phyloP scores from a whole-genome alignment of 192 early-diverging fungal species.

The Allomyces macrogynus region DNA sequence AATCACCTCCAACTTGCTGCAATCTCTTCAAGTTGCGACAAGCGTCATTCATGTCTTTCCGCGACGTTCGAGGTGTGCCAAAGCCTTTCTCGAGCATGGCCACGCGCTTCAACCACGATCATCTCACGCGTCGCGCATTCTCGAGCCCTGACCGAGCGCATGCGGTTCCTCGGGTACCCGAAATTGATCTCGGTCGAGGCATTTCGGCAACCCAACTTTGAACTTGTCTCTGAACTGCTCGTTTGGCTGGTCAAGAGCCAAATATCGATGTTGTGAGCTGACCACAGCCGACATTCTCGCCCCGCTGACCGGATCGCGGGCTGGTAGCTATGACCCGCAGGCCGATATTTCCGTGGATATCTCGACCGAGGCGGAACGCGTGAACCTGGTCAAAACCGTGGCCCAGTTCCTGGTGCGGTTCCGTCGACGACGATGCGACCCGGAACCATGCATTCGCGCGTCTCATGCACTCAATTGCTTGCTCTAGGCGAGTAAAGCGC shows the following conservation, averaged over 20 bases:
- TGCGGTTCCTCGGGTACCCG: slow-evolving; percentile 26
- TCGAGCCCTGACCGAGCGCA: slow-evolving; percentile 24
- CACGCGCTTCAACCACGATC: too few species aligned
- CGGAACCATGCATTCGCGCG: not conserved
- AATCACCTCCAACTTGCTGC: too few species aligned
- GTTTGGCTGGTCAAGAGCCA: slow-evolving; percentile 32
- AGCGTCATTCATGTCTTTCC: too few species aligned
- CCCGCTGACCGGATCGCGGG: too few species aligned
- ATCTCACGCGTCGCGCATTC: too few species aligned
- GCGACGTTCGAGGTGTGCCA: too few species aligned
- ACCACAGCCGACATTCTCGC: too few species aligned
- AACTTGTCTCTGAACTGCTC: slow-evolving; percentile 21
- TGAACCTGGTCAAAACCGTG: slow-evolving; percentile 26
- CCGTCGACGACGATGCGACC: too few species aligned
- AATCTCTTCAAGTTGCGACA: too few species aligned
- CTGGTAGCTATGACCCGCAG: too few species aligned
- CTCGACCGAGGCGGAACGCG: slow-evolving; percentile 20
- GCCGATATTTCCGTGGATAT: too few species aligned
- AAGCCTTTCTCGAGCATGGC: too few species aligned
- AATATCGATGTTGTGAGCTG: not conserved
- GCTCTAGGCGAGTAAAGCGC: slow-evolving; percentile 22
- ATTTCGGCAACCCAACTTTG: slow-evolving; percentile 29
- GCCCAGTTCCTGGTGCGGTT: slow-evolving; percentile 20
- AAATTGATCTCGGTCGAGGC: slow-evolving; percentile 25
- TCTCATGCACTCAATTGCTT: not conserved